Evolutionary conservation across 2,329 filamentous ascomycete genomes (phyloP), one percentile per base, ranked within the genome.

Genomic region (Xylariales sp.): DNA sequence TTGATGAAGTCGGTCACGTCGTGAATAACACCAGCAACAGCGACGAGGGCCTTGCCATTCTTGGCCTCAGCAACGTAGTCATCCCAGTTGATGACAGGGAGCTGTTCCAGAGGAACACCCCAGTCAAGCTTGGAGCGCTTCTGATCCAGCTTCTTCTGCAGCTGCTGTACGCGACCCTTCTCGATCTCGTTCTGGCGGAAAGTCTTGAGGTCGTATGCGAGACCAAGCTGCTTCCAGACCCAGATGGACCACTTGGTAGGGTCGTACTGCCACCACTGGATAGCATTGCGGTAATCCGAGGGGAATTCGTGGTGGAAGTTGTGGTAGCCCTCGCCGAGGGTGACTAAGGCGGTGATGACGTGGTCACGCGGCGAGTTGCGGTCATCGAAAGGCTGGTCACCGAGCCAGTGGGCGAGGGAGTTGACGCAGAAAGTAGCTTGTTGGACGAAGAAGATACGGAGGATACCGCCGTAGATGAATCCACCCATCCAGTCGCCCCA

Each of bases 271-370:
- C 74, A 73, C 78, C 78, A 84, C 54, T 83, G 67, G 45, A 83
- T 81, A 31, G 78, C 81, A 54, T 85, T 85, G 53, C 80, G 77
- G 70, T 83, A 84, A 57, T 85, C 80, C 5, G 78, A 81, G 25
- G 80, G 80, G 60, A 84, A 84, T 53, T 84, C 80, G 65, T 85
- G 81, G 63, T 85, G 81, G 69, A 84, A 84, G 67, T 84, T 85
- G 69, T 84, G 80, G 65, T 83, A 85, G 14, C 81, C 81, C 60
- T 85, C 80, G 21, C 80, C 80, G 27, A 85, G 74, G 16, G 81
- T 85, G 43, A 81, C 70, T 5, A 84, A 62, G 31, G 80, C 81
- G 21, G 80, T 84, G 57, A 85, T 69, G 51, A 83, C 69, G 57
- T 85, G 80, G 55, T 84, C 80, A 51, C 81, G 75, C 37, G 80